These are phyloP conservation scores for Takashimella koratensis DNA, from an alignment of 1,284 basidiomycete genomes.

Conservation along the genomic window DNA sequence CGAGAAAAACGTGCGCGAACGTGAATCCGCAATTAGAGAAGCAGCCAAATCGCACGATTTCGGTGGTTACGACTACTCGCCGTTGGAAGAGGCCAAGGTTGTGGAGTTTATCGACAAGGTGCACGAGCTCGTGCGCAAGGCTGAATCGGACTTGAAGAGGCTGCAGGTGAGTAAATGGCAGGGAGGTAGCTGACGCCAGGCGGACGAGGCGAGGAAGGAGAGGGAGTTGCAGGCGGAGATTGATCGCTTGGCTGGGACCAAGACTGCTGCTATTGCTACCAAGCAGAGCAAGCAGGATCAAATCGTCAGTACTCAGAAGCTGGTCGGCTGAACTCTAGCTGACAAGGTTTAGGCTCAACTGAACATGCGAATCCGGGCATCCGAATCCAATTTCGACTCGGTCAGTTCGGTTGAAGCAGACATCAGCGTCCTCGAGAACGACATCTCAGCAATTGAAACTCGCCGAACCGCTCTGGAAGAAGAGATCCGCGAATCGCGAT, in stretches of 20 bases:
- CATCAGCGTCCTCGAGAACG: conserved; percentile 58
- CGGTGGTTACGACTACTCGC: conserved; percentile 61
- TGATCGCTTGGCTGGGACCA: conserved; percentile 28
- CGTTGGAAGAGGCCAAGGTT: conserved; percentile 38
- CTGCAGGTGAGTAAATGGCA: conserved; percentile 20
- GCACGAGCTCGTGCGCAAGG: conserved; percentile 34
- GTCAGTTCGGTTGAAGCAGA: conserved; percentile 59
- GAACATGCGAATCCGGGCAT: conserved; percentile 42
- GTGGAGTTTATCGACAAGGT: conserved; percentile 39
- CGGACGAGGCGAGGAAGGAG: conserved; percentile 37
- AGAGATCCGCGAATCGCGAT: conserved; percentile 61
- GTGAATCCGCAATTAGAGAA: conserved; percentile 70
- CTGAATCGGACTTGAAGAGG: conserved; percentile 38
- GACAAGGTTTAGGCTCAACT: conserved; percentile 30
- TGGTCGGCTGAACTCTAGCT: neutral
- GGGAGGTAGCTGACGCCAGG: conserved; percentile 8
- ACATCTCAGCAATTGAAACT: conserved; percentile 65
- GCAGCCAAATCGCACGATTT: conserved; percentile 67
- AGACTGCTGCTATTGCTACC: conserved; percentile 33
- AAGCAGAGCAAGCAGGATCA: conserved; percentile 55
- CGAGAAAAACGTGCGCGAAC: conserved; percentile 64
- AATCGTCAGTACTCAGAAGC: conserved; percentile 56
- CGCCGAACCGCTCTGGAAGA: conserved; percentile 59
- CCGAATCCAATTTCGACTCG: conserved; percentile 59
- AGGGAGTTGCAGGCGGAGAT: conserved; percentile 41